Conservation (phyloP, 176 grass and related monocot genomes). For the Leersia perrieri region DNA sequence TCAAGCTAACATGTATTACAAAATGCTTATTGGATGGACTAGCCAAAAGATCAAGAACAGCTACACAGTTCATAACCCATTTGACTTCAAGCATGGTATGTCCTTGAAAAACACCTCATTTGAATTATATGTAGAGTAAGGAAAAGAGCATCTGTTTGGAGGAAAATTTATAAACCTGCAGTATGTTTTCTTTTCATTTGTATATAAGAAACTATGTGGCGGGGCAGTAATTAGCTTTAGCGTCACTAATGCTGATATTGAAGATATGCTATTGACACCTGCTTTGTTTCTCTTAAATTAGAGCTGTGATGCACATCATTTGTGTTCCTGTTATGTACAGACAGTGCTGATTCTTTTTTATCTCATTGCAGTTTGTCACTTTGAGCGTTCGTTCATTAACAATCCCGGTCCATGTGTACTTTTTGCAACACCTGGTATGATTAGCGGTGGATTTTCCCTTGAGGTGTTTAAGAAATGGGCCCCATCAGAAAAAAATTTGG, state of each 20-base stretch:
- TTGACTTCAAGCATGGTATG: slow-evolving; percentile 95
- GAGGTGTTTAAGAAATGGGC: slow-evolving; percentile 98
- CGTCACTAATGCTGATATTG: background rate
- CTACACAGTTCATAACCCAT: slow-evolving; percentile 75
- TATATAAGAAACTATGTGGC: background rate
- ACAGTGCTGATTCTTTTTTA: slow-evolving; percentile 19
- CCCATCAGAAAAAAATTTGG: slow-evolving; percentile 79
- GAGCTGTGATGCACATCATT: background rate
- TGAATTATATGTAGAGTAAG: background rate
- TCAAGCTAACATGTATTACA: slow-evolving; percentile 97
- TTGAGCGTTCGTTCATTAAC: slow-evolving; percentile 83
- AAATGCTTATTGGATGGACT: slow-evolving; percentile 98
- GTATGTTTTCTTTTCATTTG: background rate
- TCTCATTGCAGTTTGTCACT: slow-evolving; percentile 62
- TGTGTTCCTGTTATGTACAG: background rate
- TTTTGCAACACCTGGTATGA: slow-evolving; percentile 98
- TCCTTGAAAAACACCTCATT: slow-evolving; percentile 8
- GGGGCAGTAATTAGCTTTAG: slow-evolving; percentile 10
- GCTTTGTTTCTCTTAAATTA: background rate
- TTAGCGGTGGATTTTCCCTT: slow-evolving; percentile 91
- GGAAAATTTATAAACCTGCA: background rate
- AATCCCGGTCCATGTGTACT: slow-evolving; percentile 88
- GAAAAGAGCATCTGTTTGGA: background rate
- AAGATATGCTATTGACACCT: background rate
- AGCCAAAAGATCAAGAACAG: slow-evolving; percentile 97